A percentile compares a stretch with the other conserved stretches of the same genome.
phyloP scores from a whole-genome alignment of 2,329 filamentous ascomycete genomes.

The Fusarium nisikadoi region DNA sequence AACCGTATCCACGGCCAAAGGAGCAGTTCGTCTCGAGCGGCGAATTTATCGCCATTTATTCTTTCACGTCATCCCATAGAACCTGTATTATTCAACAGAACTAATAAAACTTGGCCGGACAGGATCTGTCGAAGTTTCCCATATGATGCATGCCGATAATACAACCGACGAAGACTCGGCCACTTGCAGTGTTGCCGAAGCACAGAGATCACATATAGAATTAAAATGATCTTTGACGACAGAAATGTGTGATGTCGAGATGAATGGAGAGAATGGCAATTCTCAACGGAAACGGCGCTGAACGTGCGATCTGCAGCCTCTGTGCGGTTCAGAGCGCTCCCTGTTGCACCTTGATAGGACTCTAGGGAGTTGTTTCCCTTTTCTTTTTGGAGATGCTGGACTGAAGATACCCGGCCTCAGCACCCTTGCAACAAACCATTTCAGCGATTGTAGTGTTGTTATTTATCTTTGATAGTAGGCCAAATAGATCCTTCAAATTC shows the following conservation, averaged over 20 bases:
- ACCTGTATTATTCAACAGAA: neutral
- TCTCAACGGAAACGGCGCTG: rapidly evolving
- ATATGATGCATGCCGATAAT: neutral
- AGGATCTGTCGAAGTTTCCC: neutral
- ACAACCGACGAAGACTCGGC: rapidly evolving
- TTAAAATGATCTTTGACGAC: neutral
- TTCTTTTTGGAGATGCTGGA: no score
- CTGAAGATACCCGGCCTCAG: no score
- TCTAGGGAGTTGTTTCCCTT: no score
- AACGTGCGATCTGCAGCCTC: neutral
- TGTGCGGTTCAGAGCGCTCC: neutral
- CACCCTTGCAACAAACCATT: rapidly evolving
- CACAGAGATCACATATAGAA: no score
- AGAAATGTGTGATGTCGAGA: neutral
- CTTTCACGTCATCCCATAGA: no score
- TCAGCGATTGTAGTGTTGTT: rapidly evolving
- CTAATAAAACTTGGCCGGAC: neutral
- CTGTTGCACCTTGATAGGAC: no score
- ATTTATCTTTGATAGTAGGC: neutral
- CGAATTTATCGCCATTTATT: no score
- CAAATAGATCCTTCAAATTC: neutral
- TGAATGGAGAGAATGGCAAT: neutral
- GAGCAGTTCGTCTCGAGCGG: no score
- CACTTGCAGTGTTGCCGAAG: neutral
- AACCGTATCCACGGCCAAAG: no score